Conservation (phyloP, 1,284 basidiomycete genomes). For the Ganoderma multipileum region DNA sequence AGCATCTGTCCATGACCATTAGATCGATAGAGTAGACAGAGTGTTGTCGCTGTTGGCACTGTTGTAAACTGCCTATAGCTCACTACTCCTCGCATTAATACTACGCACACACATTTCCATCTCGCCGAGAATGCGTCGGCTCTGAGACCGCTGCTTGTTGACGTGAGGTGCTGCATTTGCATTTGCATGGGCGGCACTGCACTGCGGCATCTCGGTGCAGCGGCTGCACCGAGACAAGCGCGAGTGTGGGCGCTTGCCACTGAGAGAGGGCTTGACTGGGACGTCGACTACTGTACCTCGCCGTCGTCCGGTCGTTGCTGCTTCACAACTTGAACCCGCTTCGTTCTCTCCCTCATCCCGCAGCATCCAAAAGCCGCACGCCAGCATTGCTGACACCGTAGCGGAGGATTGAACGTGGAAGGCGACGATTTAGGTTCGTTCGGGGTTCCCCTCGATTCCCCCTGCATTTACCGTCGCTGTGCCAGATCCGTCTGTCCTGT, state of each 20-base stretch:
- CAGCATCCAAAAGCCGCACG: slow-evolving; percentile 5
- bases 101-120: not conserved
- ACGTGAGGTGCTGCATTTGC: slow-evolving; percentile 12
- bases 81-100: not conserved
- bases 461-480: slow-evolving; percentile 7
- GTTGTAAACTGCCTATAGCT: not conserved
- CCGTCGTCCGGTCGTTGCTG: slow-evolving; percentile 5
- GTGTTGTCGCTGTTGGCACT: not conserved
- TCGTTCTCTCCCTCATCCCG: not conserved
- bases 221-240: too few species aligned
- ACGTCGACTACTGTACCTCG: too few species aligned
- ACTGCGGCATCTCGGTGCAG: too few species aligned
- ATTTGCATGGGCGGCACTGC: not conserved
- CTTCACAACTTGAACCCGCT: not conserved
- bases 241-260: slow-evolving; percentile 4
- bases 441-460: not conserved
- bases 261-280: not conserved
- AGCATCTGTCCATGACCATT: slow-evolving; percentile 26
- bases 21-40: slow-evolving; percentile 8
- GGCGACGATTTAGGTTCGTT: slow-evolving; percentile 15
- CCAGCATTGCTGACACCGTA: not conserved
- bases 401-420: slow-evolving; percentile 7
- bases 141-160: not conserved
- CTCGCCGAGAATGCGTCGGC: not conserved
- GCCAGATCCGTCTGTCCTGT: slow-evolving; percentile 26